These are phyloP conservation scores for Aegilops longissima DNA, from an alignment of 176 grass and related monocot species.

Conservation along the genomic window DNA sequence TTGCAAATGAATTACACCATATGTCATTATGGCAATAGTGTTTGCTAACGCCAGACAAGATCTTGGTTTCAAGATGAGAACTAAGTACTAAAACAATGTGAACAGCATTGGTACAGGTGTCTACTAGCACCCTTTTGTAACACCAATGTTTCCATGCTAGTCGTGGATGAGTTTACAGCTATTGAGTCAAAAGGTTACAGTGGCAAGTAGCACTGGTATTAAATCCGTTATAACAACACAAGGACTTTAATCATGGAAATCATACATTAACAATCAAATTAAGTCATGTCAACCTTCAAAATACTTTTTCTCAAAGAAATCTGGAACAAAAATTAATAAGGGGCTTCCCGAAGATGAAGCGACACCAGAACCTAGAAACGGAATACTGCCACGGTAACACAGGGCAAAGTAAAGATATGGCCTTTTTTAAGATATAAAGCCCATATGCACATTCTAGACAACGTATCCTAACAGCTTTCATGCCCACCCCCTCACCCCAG, in stretches of 20 bases:
- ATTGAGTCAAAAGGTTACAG: no score
- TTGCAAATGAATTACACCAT: not conserved
- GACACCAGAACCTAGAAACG: not conserved
- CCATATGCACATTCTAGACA: not conserved
- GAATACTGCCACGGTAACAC: not conserved
- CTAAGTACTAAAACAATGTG: not conserved
- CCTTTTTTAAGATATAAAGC: not conserved
- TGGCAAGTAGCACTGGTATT: not conserved
- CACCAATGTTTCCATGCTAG: no score
- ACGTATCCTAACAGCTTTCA: not conserved
- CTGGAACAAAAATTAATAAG: not conserved
- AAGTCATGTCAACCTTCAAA: not conserved
- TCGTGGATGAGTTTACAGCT: no score
- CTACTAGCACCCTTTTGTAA: no score
- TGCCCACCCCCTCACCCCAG: not conserved
- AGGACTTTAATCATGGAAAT: not conserved
- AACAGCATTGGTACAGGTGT: not conserved
- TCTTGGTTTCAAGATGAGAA: not conserved
- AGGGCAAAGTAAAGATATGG: not conserved
- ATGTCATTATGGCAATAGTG: not conserved
- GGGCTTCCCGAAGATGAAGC: not conserved
- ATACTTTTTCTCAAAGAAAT: not conserved
- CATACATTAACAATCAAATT: not conserved
- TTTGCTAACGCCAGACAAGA: not conserved
- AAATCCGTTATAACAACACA: not conserved